Percentiles rank a stretch among this genome's conserved stretches.
phyloP scores from a whole-genome alignment of 352 stramenopile genomes.

The Pythium coloratum region DNA sequence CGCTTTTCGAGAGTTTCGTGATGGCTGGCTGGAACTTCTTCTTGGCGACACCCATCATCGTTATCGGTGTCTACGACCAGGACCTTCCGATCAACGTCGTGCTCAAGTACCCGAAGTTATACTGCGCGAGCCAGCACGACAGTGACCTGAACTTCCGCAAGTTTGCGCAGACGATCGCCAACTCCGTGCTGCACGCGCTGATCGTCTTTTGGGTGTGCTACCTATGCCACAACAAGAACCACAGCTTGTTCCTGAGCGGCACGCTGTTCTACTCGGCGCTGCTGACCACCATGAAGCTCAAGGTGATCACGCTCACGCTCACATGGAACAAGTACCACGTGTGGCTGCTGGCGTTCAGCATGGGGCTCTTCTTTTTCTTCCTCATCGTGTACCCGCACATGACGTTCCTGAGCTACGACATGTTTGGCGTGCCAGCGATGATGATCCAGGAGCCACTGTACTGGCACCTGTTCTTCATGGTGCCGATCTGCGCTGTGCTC shows the following conservation, averaged over 20 bases:
- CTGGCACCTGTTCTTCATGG: slow-evolving; percentile 59
- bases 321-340: slow-evolving; percentile 69
- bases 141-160: slow-evolving; percentile 62
- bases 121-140: slow-evolving; percentile 45
- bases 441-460: slow-evolving; percentile 50
- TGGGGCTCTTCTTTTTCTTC: slow-evolving; percentile 66
- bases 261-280: slow-evolving; percentile 71
- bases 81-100: slow-evolving; percentile 68
- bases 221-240: slow-evolving; percentile 34
- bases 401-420: slow-evolving; percentile 73
- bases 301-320: slow-evolving; percentile 62
- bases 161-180: slow-evolving; percentile 55
- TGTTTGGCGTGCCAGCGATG: slow-evolving; percentile 46
- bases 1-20: slow-evolving; percentile 83
- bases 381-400: slow-evolving; percentile 57
- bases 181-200: slow-evolving; percentile 50
- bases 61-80: slow-evolving; percentile 80
- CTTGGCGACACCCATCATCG: slow-evolving; percentile 88
- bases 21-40: slow-evolving; percentile 85
- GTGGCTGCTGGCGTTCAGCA: slow-evolving; percentile 50
- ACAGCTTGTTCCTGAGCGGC: slow-evolving; percentile 49
- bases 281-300: slow-evolving; percentile 69
- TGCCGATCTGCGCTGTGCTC: slow-evolving; percentile 42
- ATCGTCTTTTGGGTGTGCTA: slow-evolving; percentile 61
- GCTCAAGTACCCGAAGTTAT: slow-evolving; percentile 57